Conservation (phyloP, 257 asterid genomes). For the Penstemon newberryi region DNA sequence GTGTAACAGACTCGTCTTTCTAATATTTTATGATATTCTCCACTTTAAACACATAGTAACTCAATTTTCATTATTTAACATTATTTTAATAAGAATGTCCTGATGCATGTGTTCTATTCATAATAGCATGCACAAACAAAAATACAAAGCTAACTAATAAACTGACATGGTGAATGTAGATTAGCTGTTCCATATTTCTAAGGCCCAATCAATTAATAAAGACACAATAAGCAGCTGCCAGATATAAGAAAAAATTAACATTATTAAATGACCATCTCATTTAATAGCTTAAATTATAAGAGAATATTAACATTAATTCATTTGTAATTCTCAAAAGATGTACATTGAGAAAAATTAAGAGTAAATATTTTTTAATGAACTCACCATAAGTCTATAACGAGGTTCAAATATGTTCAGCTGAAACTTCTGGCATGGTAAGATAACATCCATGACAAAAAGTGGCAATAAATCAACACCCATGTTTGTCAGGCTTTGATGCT, state of each 20-base stretch:
- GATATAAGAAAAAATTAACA: neutral
- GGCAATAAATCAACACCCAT: slow-evolving; percentile 84
- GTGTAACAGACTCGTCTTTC: neutral
- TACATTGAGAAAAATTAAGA: neutral
- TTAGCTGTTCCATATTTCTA: neutral
- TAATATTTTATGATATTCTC: neutral
- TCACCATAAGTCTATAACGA: slow-evolving; percentile 96
- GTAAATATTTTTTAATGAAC: slow-evolving; percentile 28
- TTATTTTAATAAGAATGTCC: neutral
- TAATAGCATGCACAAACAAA: neutral
- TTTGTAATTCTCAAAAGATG: slow-evolving; percentile 6
- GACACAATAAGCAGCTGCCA: too few species aligned
- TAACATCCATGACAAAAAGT: slow-evolving; percentile 96
- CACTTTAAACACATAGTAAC: neutral
- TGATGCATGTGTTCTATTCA: neutral
- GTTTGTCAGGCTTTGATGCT: slow-evolving; percentile 66
- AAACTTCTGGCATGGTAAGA: slow-evolving; percentile 91
- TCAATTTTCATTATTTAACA: neutral
- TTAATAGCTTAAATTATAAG: neutral
- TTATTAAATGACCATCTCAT: slow-evolving; percentile 1
- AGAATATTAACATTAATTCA: neutral
- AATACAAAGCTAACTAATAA: neutral
- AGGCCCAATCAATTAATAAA: neutral
- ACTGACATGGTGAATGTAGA: neutral
- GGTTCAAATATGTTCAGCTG: slow-evolving; percentile 97